Base-by-base conservation (phyloP, 192 early-diverging fungal genomes). In the Lunasporangiospora selenospora region DNA sequence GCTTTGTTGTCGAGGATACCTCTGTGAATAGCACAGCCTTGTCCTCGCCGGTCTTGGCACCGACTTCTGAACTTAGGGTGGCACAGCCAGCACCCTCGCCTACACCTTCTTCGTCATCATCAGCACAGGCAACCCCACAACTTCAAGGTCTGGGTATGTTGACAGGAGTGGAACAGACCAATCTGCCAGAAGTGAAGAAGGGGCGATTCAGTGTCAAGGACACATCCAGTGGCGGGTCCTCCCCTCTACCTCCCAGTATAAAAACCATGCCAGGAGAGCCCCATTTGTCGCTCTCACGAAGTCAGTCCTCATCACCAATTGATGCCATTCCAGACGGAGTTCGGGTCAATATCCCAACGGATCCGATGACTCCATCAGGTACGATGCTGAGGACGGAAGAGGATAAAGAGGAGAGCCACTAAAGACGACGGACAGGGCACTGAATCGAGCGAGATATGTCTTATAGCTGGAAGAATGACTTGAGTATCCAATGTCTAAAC, bases 151-250 rank as follows among this genome's bases (percentile, higher is more conserved):
- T 54, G 24, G 58, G 31, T 34, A 58, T 49, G 19, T 53, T 18
- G 19, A 18, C 44, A 15, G 41, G 18, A 37, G 9, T 34, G 44
- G 64, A 51, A 9, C 51, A 34, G 41, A 37, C 34, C 36, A 40
- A 37, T 48, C 37, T 41, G 18, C 67, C 51, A 41, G 61, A 84
- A 75, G 80, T 89, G 9, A 83, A 76, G 53, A 91, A 90, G 42
- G 90, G 90, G 15, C 66, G 90, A 42, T 91, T 91, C 50, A 85
- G 85, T 69, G 86, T 91, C 38, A 82, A 61, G 16, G 79, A 80
- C 30, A 78, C 50, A 15, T 41, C 46, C 11, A 18, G 27, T 33
- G 27, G n/a, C 16, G 31, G 26, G 24, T 56, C 53, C 34, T 37
- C 47, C 42, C 45, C 42, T 52, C 42, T 53, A 47, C 62, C 46